Percentiles rank a stretch among this genome's conserved stretches.
Conservation (phyloP, 805 yeast genomes). For the Teunomyces tritomae region DNA sequence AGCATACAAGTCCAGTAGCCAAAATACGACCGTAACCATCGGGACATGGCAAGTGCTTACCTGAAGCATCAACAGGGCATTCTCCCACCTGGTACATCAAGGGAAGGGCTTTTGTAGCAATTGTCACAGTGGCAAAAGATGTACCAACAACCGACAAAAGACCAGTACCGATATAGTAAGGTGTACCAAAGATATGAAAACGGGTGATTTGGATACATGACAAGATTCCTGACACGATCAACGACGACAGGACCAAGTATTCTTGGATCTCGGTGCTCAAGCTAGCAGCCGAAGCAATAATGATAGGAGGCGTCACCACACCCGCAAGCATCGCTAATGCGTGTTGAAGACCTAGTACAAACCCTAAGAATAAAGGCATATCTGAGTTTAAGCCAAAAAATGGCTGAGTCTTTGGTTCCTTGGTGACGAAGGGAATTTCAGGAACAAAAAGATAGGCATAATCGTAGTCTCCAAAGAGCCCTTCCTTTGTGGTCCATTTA, state of each 20-base stretch:
- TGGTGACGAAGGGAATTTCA: conserved; percentile 61
- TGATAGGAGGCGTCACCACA: conserved; percentile 77
- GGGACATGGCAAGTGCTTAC: conserved; percentile 73
- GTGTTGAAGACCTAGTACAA: conserved; percentile 83
- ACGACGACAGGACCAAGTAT: conserved; percentile 37
- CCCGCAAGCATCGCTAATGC: conserved; percentile 91
- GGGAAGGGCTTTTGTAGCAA: conserved; percentile 73
- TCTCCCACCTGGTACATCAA: conserved; percentile 72
- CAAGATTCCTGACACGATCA: conserved; percentile 48
- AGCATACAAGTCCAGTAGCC: conserved; percentile 78
- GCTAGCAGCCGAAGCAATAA: conserved; percentile 65
- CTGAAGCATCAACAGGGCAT: conserved; percentile 64
- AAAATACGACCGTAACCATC: conserved; percentile 87
- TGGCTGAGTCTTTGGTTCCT: conserved; percentile 57
- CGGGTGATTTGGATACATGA: conserved; percentile 78
- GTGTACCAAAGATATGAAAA: conserved; percentile 70
- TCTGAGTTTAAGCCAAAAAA: conserved; percentile 79
- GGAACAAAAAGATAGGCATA: conserved; percentile 80
- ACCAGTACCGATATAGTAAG: conserved; percentile 83
- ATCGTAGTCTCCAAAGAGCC: conserved; percentile 84
- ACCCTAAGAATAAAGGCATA: conserved; percentile 77
- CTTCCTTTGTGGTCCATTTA: conserved; percentile 71
- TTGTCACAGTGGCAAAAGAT: conserved; percentile 82
- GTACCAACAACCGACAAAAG: conserved; percentile 88
- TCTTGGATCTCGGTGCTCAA: conserved; percentile 41